Base-by-base conservation (phyloP, 2,329 filamentous ascomycete species). In the Cladosporium halotolerans region DNA sequence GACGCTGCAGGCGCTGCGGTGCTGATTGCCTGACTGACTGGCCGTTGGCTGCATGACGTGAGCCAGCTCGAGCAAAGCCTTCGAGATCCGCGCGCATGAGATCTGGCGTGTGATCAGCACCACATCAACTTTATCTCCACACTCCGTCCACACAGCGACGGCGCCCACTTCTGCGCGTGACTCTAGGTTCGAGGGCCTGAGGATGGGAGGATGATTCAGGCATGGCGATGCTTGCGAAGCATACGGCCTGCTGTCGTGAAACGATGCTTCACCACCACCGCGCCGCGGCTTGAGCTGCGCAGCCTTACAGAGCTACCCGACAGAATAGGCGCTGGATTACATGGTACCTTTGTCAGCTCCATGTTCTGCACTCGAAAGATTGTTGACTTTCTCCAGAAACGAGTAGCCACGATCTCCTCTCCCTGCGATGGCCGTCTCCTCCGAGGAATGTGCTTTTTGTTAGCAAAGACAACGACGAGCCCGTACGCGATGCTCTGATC, bases 361-460 rank as follows among this genome's bases (percentile, higher is more conserved):
- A 14, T 16, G 23, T 28, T 23, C 23, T 28, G 23, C 23, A 5
- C 7, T 31, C 23, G 11, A 18, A 39, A 39, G 23, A 32, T 9
- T 44, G 55, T 62, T 71, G 49, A 69, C 54, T 38, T 18, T 9
- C 45, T 18, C 39, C 65, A 81, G 82, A 83, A 65, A 80, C 75
- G 14, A 73, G 70, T 28, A 70, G 75, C 28, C 80, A 79, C 63
- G 82, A 85, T 55, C 75, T 87, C 2, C 76, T 86, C 36, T 80
- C 79, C 57, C 73, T 88, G 34, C 77, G 81, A 71, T 88, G 85
- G 85, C 82, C 83, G 4, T 75, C 77, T 13, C 83, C 84, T 34
- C 85, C 83, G 2, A 79, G 81, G 48, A 88, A 88, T 61, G 73
- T 89, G 50, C 75, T 89, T 55, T 70, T 88, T 53, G 79, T 86